Evolutionary conservation across 2,329 filamentous ascomycete species (phyloP), one percentile per base, ranked within the genome.

Genomic region (Rachicladosporium sp.): DNA sequence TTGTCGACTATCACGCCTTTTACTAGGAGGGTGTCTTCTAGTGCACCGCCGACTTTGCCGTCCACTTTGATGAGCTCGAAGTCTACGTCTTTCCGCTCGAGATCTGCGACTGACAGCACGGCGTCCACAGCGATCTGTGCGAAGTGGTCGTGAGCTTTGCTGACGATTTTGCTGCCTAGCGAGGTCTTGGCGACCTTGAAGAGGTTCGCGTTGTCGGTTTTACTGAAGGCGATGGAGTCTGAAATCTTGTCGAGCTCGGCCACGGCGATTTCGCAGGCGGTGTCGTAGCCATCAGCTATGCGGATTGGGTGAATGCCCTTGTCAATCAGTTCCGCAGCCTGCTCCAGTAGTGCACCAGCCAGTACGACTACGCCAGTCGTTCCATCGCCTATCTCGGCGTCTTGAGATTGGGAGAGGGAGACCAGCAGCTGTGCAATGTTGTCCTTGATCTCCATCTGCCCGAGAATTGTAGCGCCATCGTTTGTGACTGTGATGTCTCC

Each of bases 61-160:
- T 98, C 91, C 38, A 98, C 89, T 74, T 98, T 98, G 71, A 98
- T 98, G 52, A 98, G 69, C 68, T 98, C 91, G 58, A 98, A 98
- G 60, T 98, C 88, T 45, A 98, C 93, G 57, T 98, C 91, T 67
- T 87, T 94, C 50, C 88, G 82, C 59, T 95, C 85, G 40, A 98
- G 71, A 60, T 98, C 91, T 37, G 91, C 91, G 43, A 98, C 93
- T 2, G 88, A 95, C 44, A 98, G 75, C 37, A 98, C 89, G 33
- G 91, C 93, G 58, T 98, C 91, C 35, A 98, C 86, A 39, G 91
- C 91, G 56, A 98, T 98, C 51, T 93, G 82, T 57, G 91, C 83
- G 59, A 98, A 98, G 61, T 96, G 89, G 64, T 96, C 88, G 66
- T 98, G 91, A 32, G 91, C 85, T 67, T 95, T 98, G 60, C 88